These are phyloP conservation scores for Farysia itapuensis DNA, from an alignment of 1,284 basidiomycete genomes.

Conservation along the genomic window DNA sequence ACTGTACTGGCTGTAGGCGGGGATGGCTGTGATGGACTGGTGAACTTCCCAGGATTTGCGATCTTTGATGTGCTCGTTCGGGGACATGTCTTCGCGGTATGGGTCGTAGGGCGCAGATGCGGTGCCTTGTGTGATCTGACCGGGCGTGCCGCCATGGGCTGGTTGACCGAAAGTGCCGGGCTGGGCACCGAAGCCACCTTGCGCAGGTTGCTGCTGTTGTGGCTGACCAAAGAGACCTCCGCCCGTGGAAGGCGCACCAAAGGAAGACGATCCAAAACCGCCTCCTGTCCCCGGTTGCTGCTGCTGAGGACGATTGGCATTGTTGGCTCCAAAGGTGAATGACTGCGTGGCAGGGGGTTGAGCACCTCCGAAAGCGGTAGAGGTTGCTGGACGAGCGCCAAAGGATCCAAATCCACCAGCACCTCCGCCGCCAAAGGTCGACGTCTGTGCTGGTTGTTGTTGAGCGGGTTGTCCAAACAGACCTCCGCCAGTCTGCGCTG, in stretches of 20 bases:
- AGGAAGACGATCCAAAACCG: constrained; percentile 41
- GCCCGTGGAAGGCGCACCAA: constrained; percentile 3
- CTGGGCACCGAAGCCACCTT: constrained; percentile 31
- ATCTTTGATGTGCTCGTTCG: constrained; percentile 47
- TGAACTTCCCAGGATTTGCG: constrained; percentile 51
- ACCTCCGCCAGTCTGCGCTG: constrained; percentile 47
- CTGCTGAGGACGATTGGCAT: constrained; percentile 22
- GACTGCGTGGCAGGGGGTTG: constrained; percentile 18
- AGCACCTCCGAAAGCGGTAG: constrained; percentile 43
- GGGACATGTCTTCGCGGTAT: constrained; percentile 42
- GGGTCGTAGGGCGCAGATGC: constrained; percentile 48
- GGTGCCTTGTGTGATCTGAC: constrained; percentile 46
- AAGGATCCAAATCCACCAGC: constrained; percentile 38
- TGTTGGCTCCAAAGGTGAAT: constrained; percentile 38
- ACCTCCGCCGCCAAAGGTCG: constrained; percentile 42
- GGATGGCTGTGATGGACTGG: constrained; percentile 49
- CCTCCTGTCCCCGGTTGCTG: constrained; percentile 4
- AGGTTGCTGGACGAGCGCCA: constrained; percentile 41
- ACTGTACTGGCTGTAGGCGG: constrained; percentile 44
- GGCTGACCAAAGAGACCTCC: constrained; percentile 43
- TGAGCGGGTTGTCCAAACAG: constrained; percentile 54
- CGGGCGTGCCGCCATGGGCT: constrained; percentile 8
- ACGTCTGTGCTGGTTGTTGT: constrained; percentile 37
- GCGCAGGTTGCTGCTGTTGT: constrained; percentile 26
- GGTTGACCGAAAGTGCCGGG: constrained; percentile 29